phyloP scores from a whole-genome alignment of 1,284 basidiomycete species.

The Anthracocystis panici-leucophaei region DNA sequence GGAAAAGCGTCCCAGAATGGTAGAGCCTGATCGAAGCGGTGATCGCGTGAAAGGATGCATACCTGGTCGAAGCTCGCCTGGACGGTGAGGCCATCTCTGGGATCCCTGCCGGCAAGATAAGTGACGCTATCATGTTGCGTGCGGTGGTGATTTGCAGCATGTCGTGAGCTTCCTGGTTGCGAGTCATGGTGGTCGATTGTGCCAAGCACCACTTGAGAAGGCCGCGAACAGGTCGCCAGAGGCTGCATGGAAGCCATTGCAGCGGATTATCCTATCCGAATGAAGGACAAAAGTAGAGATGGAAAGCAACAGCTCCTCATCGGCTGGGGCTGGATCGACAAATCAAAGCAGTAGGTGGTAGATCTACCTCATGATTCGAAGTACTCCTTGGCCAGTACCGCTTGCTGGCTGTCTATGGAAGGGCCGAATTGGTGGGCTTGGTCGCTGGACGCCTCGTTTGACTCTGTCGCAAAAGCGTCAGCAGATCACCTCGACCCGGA shows the following conservation, averaged over 20 bases:
- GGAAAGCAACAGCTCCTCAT: background rate
- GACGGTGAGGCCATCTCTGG: conserved; percentile 29
- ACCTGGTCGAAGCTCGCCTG: conserved; percentile 50
- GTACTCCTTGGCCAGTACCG: background rate
- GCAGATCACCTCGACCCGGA: too few relatives aligned
- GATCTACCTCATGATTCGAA: conserved; percentile 3
- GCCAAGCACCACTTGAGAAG: conserved; percentile 36
- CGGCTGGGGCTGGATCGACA: too few relatives aligned
- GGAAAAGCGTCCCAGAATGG: conserved; percentile 57
- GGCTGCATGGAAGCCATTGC: conserved; percentile 16
- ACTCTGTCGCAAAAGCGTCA: background rate
- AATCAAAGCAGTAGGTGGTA: background rate
- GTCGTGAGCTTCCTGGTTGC: conserved; percentile 10
- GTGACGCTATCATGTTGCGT: conserved; percentile 9
- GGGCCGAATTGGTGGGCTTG: background rate
- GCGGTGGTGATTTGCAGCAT: background rate
- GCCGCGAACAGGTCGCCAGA: conserved; percentile 11
- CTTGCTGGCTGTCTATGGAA: background rate
- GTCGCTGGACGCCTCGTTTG: background rate
- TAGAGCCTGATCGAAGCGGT: conserved; percentile 45
- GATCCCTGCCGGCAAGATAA: conserved; percentile 27
- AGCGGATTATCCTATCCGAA: background rate
- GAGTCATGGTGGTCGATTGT: conserved; percentile 5
- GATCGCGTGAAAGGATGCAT: conserved; percentile 41
- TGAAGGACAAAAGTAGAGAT: background rate